A percentile compares a stretch with the other conserved stretches of the same genome.
These are phyloP conservation scores for Gossypium gossypioides DNA, from an alignment of 441 rosid genomes.

Conservation along the genomic window DNA sequence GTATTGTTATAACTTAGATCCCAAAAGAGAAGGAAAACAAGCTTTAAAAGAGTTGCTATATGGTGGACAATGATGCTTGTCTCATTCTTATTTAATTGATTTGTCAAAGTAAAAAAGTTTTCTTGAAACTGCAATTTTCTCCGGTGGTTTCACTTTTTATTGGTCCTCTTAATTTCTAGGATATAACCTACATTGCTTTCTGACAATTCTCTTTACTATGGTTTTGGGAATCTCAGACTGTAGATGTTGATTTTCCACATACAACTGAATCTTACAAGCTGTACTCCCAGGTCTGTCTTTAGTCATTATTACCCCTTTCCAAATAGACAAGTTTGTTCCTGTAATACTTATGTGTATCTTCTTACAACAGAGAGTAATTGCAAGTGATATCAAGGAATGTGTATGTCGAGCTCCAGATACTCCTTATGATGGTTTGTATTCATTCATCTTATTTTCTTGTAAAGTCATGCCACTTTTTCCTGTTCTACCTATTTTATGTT, in stretches of 20 bases:
- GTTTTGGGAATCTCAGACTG: slow-evolving; percentile 39
- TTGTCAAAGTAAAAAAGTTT: not conserved
- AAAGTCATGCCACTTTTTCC: not conserved
- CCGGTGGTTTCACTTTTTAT: not conserved
- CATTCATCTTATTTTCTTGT: not conserved
- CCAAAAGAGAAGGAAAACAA: not conserved
- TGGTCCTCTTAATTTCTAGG: not conserved
- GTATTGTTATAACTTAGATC: not conserved
- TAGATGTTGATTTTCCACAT: slow-evolving; percentile 68
- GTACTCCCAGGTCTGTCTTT: slow-evolving; percentile 66
- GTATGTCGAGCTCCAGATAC: slow-evolving; percentile 98
- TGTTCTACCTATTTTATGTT: not conserved
- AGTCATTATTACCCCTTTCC: slow-evolving; percentile 8
- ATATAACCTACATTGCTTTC: not conserved
- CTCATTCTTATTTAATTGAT: not conserved
- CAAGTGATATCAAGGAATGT: slow-evolving; percentile 92
- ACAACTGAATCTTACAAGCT: slow-evolving; percentile 92
- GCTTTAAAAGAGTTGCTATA: not conserved
- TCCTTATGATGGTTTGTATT: slow-evolving; percentile 76
- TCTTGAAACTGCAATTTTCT: not conserved
- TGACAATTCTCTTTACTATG: not conserved
- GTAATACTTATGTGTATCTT: slow-evolving; percentile 12
- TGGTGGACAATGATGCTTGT: not conserved
- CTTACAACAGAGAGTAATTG: slow-evolving; percentile 74
- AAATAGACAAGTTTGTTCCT: slow-evolving; percentile 4